phyloP scores from a whole-genome alignment of 2,329 filamentous ascomycete species.

The Microsporum canis region DNA sequence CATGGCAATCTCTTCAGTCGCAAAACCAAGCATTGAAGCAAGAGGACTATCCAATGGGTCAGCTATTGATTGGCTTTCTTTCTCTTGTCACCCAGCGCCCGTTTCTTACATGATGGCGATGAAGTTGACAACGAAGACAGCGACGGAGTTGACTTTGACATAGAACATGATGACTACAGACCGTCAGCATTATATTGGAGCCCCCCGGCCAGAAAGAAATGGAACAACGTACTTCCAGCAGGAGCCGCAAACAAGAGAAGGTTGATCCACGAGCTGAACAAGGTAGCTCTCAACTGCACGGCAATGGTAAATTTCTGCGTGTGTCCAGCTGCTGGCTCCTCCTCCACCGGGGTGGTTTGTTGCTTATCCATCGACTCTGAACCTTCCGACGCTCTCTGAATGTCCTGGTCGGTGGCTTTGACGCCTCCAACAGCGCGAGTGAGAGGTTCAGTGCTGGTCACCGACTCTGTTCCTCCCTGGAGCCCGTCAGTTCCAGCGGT shows the following conservation, averaged over 20 bases:
- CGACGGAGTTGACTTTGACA: slow-evolving; percentile 46
- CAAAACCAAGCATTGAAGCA: slow-evolving; percentile 74
- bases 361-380: background rate
- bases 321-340: background rate
- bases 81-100: slow-evolving; percentile 2
- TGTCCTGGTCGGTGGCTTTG: background rate
- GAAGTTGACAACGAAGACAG: slow-evolving; percentile 81
- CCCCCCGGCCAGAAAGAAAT: slow-evolving; percentile 1
- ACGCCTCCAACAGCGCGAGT: background rate
- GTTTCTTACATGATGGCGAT: slow-evolving; percentile 60
- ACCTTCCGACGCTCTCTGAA: background rate
- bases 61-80: background rate
- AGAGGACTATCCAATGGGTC: slow-evolving; percentile 43
- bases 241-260: slow-evolving; percentile 67
- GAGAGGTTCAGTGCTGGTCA: background rate
- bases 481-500: slow-evolving; percentile 6
- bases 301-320: slow-evolving; percentile 29
- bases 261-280: slow-evolving; percentile 81
- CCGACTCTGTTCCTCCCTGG: background rate
- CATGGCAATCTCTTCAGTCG: slow-evolving; percentile 74
- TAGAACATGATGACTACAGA: slow-evolving; percentile 31
- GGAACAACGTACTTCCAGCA: slow-evolving; percentile 45
- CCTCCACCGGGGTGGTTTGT: background rate
- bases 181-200: background rate
- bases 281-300: slow-evolving; percentile 48